Percentiles rank a stretch among this genome's conserved stretches.
phyloP scores from a whole-genome alignment of 192 early-diverging fungal species.

The Allomyces macrogynus region DNA sequence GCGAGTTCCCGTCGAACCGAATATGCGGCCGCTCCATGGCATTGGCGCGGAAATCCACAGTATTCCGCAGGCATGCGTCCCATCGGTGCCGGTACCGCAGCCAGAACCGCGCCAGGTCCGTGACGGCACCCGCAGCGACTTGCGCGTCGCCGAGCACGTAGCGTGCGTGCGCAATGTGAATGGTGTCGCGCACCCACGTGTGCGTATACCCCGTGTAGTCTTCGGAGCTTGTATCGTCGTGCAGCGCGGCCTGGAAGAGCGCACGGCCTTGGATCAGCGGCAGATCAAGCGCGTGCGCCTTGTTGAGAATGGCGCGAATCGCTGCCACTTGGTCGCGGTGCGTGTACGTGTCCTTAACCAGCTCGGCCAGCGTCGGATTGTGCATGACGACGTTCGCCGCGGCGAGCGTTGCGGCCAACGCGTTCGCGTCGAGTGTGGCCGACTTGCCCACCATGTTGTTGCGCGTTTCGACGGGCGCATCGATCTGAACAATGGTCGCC shows the following conservation, averaged over 20 bases:
- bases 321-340: slow-evolving; percentile 2
- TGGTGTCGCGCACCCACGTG: slow-evolving; percentile 17
- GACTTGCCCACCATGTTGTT: too few relatives aligned
- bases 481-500: too few relatives aligned
- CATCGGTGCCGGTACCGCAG: slow-evolving; percentile 9
- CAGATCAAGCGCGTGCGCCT: slow-evolving; percentile 10
- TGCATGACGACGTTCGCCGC: background rate
- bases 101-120: slow-evolving; percentile 15
- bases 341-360: slow-evolving; percentile 6
- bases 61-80: slow-evolving; percentile 8
- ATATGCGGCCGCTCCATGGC: slow-evolving; percentile 16
- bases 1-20: slow-evolving; percentile 13
- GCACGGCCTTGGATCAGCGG: slow-evolving; percentile 10
- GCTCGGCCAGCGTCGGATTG: background rate
- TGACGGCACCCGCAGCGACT: slow-evolving; percentile 4
- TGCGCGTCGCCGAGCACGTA: slow-evolving; percentile 5
- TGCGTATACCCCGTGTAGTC: slow-evolving; percentile 19
- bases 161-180: slow-evolving; percentile 14
- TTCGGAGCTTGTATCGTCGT: background rate
- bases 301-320: slow-evolving; percentile 9
- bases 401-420: too few relatives aligned
- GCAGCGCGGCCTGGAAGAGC: slow-evolving; percentile 14
- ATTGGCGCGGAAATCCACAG: slow-evolving; percentile 6
- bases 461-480: too few relatives aligned
- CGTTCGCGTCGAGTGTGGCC: too few relatives aligned